Evolutionary conservation across 768 basidiomycete species (phyloP), one percentile per base, ranked within the genome.

Genomic region (Cystobasidium onofrii): DNA sequence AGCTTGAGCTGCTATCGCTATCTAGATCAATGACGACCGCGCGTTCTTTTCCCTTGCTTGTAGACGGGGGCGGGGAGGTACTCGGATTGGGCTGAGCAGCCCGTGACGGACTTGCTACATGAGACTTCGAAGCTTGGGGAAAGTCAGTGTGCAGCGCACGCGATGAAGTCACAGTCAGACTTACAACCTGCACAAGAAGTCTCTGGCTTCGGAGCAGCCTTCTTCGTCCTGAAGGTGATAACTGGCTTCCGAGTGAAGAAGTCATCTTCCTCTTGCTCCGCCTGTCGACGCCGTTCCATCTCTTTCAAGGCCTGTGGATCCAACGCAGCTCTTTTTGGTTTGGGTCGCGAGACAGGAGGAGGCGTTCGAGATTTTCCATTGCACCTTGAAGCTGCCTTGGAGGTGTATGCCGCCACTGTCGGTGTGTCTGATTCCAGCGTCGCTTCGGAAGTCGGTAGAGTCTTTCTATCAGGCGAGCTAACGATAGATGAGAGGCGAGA

Each of bases 211-310:
- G 27, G 57, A 12, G 27, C 57, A 50, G 46, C 46, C n/a, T 50
- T 60, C 57, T 60, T 60, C 12, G 43, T 52, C 65, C 18, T 36
- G 50, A 67, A 67, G 9, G 34, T 36, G 9, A 67, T 12, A n/a
- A 17, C 18, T 10, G 41, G 43, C 44, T 67, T 67, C 7, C 44
- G 31, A 13, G 65, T 67, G 23, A 67, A 67, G 65, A 67, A 67
- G 46, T 67, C 50, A 36, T 67, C 65, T 54, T 67, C 63, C 20
- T 34, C 41, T 17, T 33, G 41, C 25, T 67, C 65, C 31, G 55
- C 31, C 31, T 67, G 41, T 2, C 50, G 43, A 13, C 33, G 33
- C 34, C 25, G 33, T 43, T 27, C 34, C 10, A 64, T 31, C 41
- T 64, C 44, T 31, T 67, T 31, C 65, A 1, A 27, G 6, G 57